These are phyloP conservation scores for Coemansia sp. DNA, from an alignment of 192 early-diverging fungal genomes.

Conservation along the genomic window DNA sequence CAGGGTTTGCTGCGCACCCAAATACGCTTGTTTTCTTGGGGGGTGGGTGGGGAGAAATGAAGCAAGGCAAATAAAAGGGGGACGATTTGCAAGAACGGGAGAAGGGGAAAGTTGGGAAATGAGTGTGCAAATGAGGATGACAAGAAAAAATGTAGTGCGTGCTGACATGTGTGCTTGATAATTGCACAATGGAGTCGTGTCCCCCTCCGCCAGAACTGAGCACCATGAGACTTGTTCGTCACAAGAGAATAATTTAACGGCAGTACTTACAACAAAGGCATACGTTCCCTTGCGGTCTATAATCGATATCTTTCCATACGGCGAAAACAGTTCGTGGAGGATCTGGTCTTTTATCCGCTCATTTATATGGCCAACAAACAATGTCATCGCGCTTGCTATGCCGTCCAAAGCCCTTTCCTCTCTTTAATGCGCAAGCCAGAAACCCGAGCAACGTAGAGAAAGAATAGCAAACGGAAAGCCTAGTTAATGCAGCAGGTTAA, in stretches of 20 bases:
- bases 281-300: conserved; percentile 43
- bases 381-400: conserved; percentile 17
- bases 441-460: not conserved
- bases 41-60: not conserved
- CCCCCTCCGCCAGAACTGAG: not conserved
- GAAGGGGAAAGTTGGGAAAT: not conserved
- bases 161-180: not conserved
- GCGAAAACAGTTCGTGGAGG: conserved; percentile 24
- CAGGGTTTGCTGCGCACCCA: not conserved
- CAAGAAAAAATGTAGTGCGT: not conserved
- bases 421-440: not conserved
- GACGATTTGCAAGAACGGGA: conserved; percentile 10
- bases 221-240: not conserved
- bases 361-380: conserved; percentile 44
- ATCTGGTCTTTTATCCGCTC: conserved; percentile 31
- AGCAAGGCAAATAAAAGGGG: not conserved
- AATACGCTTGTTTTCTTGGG: not conserved
- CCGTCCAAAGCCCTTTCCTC: not conserved
- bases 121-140: not conserved
- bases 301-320: conserved; percentile 22
- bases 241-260: not conserved
- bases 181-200: not conserved
- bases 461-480: not conserved
- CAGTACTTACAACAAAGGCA: conserved; percentile 44
- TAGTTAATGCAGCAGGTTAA: not conserved